These are phyloP conservation scores for Kuraishia floccosa DNA, from an alignment of 805 yeast species.

Conservation along the genomic window DNA sequence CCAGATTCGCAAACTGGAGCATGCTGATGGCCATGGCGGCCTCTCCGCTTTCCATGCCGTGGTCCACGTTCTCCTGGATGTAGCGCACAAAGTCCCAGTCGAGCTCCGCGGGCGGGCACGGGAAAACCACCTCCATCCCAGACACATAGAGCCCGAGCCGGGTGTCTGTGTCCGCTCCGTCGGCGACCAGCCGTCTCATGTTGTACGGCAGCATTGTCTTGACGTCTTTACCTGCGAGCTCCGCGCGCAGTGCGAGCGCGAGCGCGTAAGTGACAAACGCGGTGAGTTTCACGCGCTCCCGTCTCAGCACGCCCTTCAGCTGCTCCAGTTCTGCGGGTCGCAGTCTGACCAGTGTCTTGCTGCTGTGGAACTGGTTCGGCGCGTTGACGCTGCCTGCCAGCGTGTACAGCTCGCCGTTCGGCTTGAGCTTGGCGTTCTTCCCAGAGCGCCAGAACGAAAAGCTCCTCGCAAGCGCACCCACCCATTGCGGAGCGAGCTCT, in stretches of 20 bases:
- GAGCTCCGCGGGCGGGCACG: background rate
- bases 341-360: too few relatives aligned
- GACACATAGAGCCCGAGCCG: slow-evolving; percentile 1
- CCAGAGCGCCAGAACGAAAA: too few relatives aligned
- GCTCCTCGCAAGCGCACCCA: too few relatives aligned
- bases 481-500: too few relatives aligned
- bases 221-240: background rate
- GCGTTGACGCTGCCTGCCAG: too few relatives aligned
- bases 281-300: background rate
- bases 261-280: background rate
- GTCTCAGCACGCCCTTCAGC: background rate
- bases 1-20: slow-evolving; percentile 3
- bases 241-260: background rate
- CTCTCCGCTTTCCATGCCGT: background rate
- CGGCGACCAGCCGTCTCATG: background rate
- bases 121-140: background rate
- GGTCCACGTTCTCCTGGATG: slow-evolving; percentile 5
- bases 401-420: too few relatives aligned
- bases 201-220: background rate
- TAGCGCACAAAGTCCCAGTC: slow-evolving; percentile 8
- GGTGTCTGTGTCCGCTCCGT: background rate
- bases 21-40: slow-evolving; percentile 5
- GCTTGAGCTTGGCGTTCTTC: too few relatives aligned
- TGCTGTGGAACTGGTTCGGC: too few relatives aligned
- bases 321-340: too few relatives aligned